Base-by-base conservation (phyloP, 371 early-diverging fungal species). In the Blakeslea trispora region DNA sequence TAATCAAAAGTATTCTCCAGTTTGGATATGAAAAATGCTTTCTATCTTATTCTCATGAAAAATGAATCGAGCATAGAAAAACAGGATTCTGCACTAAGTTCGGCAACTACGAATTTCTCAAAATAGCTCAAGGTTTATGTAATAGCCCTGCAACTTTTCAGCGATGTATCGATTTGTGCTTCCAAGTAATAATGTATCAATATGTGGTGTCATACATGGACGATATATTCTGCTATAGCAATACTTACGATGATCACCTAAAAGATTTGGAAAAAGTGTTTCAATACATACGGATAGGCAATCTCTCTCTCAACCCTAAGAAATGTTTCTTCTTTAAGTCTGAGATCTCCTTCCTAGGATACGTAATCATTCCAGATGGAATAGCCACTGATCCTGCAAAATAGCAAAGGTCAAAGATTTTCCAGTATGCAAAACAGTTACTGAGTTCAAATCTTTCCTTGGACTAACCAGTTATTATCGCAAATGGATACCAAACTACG, bases 121-220 rank as follows among this genome's bases (percentile, higher is more conserved):
- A 43, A 0, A 72, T 77, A 66, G 75, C 72, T 0, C 67, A 76
- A 21, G 73, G 75, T 19, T 37, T 76, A 5, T 24, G n/a, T 3
- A 64, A 46, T n/a, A 68, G 71, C 11, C 73, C 71, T 28, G 72
- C 69, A 0, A 71, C 70, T 0, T 71, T 77, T 19, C 73, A 71
- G 45, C 42, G 64, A 11, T 7, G 66, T 1, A 66, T 75, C 63
- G 68, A 80, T 47, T 10, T 22, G 55, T 75, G 5, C 56, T 78
- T 43, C 61, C 45, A 13, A 63, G 54, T 21, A 35, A 61, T 42
- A n/a, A 51, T 45, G 15, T 28, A 37, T 31, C 49, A 39, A 17
- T 44, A 19, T 49, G 21, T 50, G 7, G 47, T 43, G 0, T 54
- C 44, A 2, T 55, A 55, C 19, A 7, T 55, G 0, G 55, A 55